Evolutionary conservation across 148 eudicot genomes (phyloP).

Genomic region (Salicornia ramosissima): DNA sequence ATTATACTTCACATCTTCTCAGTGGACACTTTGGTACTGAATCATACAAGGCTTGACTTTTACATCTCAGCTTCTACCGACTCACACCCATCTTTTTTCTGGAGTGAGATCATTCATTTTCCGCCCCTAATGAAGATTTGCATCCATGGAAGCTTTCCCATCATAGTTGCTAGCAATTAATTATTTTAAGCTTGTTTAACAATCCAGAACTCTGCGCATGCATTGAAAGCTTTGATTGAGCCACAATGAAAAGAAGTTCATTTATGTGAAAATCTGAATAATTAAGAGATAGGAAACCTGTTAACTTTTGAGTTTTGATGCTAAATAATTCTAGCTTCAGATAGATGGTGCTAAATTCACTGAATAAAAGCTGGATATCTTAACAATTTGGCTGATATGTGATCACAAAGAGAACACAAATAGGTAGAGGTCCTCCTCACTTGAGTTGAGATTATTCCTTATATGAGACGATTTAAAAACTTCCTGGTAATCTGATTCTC

Average conservation of each 20-base stretch:
- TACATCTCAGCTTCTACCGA: neutral
- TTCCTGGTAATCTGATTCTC: neutral
- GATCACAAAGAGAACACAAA: neutral
- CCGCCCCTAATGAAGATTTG: neutral
- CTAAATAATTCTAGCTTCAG: neutral
- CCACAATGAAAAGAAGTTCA: neutral
- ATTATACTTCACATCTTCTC: neutral
- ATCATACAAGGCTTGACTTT: neutral
- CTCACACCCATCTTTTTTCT: neutral
- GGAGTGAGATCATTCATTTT: neutral
- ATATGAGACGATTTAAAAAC: neutral
- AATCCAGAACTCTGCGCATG: neutral
- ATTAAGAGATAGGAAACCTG: neutral
- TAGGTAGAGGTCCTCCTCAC: too few relatives aligned
- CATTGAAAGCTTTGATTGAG: neutral
- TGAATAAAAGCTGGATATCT: neutral
- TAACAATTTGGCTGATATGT: neutral
- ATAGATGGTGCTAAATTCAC: neutral
- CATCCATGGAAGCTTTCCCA: neutral
- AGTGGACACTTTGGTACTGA: neutral
- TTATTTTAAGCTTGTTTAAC: neutral
- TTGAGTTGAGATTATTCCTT: neutral
- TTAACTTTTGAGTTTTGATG: neutral
- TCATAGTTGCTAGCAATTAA: neutral
- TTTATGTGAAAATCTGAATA: neutral